phyloP scores from a whole-genome alignment of 225 moss, liverwort and hornwort genomes.

The Physcomitrellopsis africana region DNA sequence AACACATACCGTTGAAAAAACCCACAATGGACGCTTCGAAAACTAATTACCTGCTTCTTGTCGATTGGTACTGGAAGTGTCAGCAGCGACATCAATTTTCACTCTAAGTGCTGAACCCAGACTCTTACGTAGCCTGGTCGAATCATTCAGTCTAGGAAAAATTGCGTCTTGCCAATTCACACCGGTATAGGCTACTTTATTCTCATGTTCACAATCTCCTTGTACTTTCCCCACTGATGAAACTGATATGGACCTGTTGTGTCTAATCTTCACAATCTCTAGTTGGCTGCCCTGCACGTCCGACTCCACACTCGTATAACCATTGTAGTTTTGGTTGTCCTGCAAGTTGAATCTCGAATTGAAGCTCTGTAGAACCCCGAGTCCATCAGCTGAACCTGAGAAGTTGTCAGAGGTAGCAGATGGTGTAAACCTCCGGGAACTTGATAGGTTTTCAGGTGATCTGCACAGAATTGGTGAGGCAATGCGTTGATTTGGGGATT shows the following conservation, averaged over 20 bases:
- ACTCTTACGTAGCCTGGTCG: slow-evolving; percentile 65
- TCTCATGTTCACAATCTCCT: slow-evolving; percentile 19
- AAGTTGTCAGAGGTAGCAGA: slow-evolving; percentile 30
- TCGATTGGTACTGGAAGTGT: slow-evolving; percentile 20
- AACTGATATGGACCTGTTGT: too few relatives aligned
- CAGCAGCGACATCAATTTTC: slow-evolving; percentile 52
- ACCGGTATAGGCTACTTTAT: slow-evolving; percentile 28
- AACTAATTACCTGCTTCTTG: slow-evolving; percentile 35
- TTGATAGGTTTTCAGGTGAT: slow-evolving; percentile 49
- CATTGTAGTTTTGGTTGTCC: slow-evolving; percentile 28
- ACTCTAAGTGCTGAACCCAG: slow-evolving; percentile 74
- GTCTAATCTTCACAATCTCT: slow-evolving; percentile 10
- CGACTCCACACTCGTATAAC: slow-evolving; percentile 26
- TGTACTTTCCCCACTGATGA: too few relatives aligned
- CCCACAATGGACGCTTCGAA: background rate
- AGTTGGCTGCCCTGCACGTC: slow-evolving; percentile 22
- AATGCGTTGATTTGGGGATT: slow-evolving; percentile 37
- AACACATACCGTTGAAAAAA: background rate
- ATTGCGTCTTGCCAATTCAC: slow-evolving; percentile 40
- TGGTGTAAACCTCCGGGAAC: slow-evolving; percentile 39
- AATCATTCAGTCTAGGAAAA: slow-evolving; percentile 45
- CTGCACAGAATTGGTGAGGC: slow-evolving; percentile 58
- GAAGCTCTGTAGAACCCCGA: slow-evolving; percentile 19
- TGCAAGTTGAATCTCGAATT: slow-evolving; percentile 38
- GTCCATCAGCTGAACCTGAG: slow-evolving; percentile 27